Evolutionary conservation across 2,329 filamentous ascomycete species (phyloP).

Genomic region (Penicillium sp.): DNA sequence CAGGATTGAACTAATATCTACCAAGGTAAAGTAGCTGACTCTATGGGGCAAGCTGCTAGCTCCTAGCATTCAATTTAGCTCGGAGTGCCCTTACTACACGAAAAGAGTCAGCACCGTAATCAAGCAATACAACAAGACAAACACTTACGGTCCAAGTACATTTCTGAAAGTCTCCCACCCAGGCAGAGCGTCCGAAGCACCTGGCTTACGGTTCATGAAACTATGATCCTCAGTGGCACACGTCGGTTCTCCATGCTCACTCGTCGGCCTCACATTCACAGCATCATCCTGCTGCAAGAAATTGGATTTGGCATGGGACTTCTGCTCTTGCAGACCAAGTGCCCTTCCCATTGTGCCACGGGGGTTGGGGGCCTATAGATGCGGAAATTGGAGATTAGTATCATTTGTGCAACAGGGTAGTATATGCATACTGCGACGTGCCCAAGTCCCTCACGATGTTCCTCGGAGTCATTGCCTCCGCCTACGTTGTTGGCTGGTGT

Average conservation of each 20-base stretch:
- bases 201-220: constrained; percentile 31
- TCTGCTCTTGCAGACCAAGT: constrained; percentile 30
- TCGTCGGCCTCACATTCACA: background rate
- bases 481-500: background rate
- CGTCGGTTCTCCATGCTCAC: constrained; percentile 15
- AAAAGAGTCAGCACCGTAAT: background rate
- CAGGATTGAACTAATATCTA: background rate
- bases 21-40: background rate
- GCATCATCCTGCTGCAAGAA: constrained; percentile 15
- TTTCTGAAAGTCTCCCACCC: constrained; percentile 32
- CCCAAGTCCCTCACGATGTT: constrained; percentile 20
- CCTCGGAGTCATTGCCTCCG: background rate
- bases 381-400: background rate
- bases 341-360: constrained; percentile 28
- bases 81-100: background rate
- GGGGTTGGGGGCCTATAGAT: constrained; percentile 22
- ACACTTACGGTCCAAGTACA: constrained; percentile 13
- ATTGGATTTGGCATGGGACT: constrained; percentile 23
- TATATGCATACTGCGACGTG: constrained; percentile 25
- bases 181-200: constrained; percentile 28
- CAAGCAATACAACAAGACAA: background rate
- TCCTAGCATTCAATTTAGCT: background rate
- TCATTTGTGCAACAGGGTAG: too few species aligned
- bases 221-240: constrained; percentile 33
- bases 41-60: background rate